A percentile compares a stretch with the other conserved stretches of the same genome.
phyloP scores from a whole-genome alignment of 2,329 filamentous ascomycete genomes.

The Lachnellula subtilissima region DNA sequence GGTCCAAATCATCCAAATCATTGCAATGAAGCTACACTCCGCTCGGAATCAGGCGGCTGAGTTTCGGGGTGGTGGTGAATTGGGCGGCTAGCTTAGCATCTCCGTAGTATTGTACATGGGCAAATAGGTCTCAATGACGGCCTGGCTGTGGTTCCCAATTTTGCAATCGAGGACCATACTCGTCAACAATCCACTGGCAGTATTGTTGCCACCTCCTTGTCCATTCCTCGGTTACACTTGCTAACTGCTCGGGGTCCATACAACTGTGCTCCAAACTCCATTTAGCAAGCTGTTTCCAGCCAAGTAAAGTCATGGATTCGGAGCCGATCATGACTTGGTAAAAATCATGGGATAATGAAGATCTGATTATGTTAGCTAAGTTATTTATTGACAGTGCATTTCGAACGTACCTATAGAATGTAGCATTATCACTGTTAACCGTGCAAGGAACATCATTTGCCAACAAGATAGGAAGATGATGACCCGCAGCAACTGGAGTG shows the following conservation, averaged over 20 bases:
- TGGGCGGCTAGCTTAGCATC: neutral
- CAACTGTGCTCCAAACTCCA: constrained; percentile 62
- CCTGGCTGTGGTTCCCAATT: constrained; percentile 14
- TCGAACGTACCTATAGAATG: constrained; percentile 58
- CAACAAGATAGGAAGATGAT: constrained; percentile 62
- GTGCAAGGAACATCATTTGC: constrained; percentile 72
- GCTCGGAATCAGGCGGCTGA: neutral
- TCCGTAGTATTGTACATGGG: neutral
- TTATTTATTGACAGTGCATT: neutral
- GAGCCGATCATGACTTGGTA: constrained; percentile 71
- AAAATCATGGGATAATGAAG: constrained; percentile 69
- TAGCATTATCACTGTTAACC: constrained; percentile 70
- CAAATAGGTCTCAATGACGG: neutral
- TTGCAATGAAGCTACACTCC: too few species aligned
- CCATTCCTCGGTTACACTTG: constrained; percentile 43
- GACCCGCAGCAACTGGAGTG: constrained; percentile 59
- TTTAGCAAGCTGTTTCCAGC: constrained; percentile 63
- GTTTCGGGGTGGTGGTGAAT: neutral
- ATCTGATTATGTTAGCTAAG: constrained; percentile 40
- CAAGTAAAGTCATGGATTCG: constrained; percentile 60
- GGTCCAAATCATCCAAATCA: neutral
- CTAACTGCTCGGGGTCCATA: constrained; percentile 41
- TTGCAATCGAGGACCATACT: constrained; percentile 30
- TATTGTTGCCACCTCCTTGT: constrained; percentile 53
- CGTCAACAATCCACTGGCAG: constrained; percentile 46